Percentiles rank a stretch among this genome's conserved stretches.
These are phyloP conservation scores for Populus hybrid DNA, from an alignment of 441 rosid species.

Conservation along the genomic window DNA sequence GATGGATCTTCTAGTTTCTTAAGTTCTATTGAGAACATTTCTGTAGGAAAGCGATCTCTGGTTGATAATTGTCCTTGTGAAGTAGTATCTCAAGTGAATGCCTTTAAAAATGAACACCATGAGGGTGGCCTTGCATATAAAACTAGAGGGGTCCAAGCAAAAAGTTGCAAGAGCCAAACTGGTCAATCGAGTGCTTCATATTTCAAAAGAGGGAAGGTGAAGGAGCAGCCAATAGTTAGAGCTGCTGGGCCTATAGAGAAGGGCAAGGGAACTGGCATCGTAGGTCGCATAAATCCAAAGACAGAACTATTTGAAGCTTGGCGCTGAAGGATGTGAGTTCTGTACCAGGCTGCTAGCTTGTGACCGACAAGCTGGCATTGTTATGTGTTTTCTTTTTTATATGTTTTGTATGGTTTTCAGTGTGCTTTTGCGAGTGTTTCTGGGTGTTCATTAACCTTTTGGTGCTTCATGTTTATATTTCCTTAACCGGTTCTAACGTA, in stretches of 20 bases:
- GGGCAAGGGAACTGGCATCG: constrained; percentile 41
- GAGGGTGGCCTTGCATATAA: constrained; percentile 17
- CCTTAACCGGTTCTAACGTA: constrained; percentile 23
- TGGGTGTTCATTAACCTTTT: constrained; percentile 14
- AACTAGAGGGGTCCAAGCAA: constrained; percentile 17
- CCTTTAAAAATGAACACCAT: constrained; percentile 19
- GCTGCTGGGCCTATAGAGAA: constrained; percentile 37
- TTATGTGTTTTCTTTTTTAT: constrained; percentile 17
- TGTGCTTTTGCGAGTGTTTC: constrained; percentile 21
- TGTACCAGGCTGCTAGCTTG: background rate
- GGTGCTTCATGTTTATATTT: constrained; percentile 10
- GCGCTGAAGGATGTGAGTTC: constrained; percentile 39
- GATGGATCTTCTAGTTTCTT: constrained; percentile 28
- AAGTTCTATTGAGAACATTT: constrained; percentile 44
- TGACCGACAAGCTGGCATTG: constrained; percentile 19
- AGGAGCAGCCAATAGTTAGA: constrained; percentile 21
- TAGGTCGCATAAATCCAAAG: constrained; percentile 52
- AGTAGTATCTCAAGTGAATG: constrained; percentile 35
- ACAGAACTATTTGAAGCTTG: constrained; percentile 70
- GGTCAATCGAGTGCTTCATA: constrained; percentile 26
- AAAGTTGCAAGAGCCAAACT: constrained; percentile 19
- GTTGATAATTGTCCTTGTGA: constrained; percentile 33
- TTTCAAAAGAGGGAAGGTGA: constrained; percentile 33
- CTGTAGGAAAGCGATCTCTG: constrained; percentile 24
- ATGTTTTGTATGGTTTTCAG: constrained; percentile 25